Conservation (phyloP, 352 stramenopile species). For the Globisporangium mamillatum region DNA sequence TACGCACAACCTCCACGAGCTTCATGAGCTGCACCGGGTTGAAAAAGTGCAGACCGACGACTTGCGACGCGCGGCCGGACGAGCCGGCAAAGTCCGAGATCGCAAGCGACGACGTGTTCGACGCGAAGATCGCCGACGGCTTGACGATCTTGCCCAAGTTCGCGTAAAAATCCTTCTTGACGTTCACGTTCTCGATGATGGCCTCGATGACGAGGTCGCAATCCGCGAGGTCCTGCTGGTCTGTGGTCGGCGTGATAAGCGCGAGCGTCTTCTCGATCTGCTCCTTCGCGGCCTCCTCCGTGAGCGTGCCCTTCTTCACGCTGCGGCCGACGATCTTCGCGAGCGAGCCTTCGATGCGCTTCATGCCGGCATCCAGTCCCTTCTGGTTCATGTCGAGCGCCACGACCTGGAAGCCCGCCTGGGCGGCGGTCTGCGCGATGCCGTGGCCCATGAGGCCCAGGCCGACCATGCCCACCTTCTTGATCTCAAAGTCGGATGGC, state of each 20-base stretch:
- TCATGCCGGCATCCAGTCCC: constrained; percentile 78
- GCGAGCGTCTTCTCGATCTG: constrained; percentile 59
- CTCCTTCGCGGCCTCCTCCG: constrained; percentile 67
- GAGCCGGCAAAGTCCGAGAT: constrained; percentile 95
- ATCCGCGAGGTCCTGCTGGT: constrained; percentile 83
- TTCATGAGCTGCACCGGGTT: constrained; percentile 95
- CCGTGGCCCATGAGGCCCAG: constrained; percentile 98
- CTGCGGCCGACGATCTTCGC: constrained; percentile 78
- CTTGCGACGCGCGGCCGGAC: constrained; percentile 88
- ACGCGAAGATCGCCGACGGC: constrained; percentile 92
- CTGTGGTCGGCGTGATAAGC: constrained; percentile 89
- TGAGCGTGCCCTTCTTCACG: constrained; percentile 90
- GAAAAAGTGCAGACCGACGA: constrained; percentile 99
- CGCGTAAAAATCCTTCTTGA: constrained; percentile 93
- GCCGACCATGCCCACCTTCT: constrained; percentile 93
- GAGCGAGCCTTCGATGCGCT: constrained; percentile 92
- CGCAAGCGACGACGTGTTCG: constrained; percentile 94
- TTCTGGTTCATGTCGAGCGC: constrained; percentile 75
- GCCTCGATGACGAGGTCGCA: constrained; percentile 97
- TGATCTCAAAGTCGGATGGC: constrained; percentile 51
- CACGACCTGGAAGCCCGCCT: constrained; percentile 82
- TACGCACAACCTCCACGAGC: constrained; percentile 96
- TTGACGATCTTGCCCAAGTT: constrained; percentile 91
- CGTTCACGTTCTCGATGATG: constrained; percentile 96
- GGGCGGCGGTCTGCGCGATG: constrained; percentile 93